Percentiles rank a stretch among this genome's conserved stretches.
Conservation (phyloP, 768 basidiomycete genomes). For the Porpolomopsis calyptriformis region DNA sequence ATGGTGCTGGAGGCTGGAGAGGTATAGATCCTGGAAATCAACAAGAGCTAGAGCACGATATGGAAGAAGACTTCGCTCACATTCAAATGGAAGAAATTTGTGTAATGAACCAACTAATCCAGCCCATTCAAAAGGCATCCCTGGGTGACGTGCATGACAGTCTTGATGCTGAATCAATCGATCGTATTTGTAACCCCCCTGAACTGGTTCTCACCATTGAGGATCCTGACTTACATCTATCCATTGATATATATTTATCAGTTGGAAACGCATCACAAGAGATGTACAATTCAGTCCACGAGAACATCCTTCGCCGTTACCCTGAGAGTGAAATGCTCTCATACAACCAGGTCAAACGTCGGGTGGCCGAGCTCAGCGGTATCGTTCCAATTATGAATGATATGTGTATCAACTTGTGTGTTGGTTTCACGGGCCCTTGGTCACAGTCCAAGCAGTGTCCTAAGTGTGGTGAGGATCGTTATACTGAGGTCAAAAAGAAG, state of each 20-base stretch:
- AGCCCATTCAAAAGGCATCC: conserved; percentile 8
- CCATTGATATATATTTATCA: conserved; percentile 23
- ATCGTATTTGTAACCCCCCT: conserved; percentile 12
- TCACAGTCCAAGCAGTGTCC: conserved; percentile 11
- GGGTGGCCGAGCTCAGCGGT: conserved; percentile 21
- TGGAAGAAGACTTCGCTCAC: background rate
- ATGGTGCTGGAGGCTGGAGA: background rate
- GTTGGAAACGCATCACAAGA: conserved; percentile 21
- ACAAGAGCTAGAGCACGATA: background rate
- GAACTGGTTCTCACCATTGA: conserved; percentile 2
- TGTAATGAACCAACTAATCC: conserved; percentile 9
- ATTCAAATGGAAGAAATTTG: conserved; percentile 5
- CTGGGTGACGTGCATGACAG: conserved; percentile 10
- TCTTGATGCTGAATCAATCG: conserved; percentile 6
- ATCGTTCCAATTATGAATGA: conserved; percentile 24
- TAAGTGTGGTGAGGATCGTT: conserved; percentile 17
- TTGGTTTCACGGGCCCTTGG: conserved; percentile 19
- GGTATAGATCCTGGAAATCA: conserved; percentile 3
- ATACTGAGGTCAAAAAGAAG: conserved; percentile 11
- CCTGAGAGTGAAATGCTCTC: conserved; percentile 20
- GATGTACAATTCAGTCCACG: conserved; percentile 18
- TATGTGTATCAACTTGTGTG: conserved; percentile 29
- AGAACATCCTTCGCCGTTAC: conserved; percentile 13
- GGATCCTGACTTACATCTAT: conserved; percentile 20
- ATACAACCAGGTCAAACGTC: conserved; percentile 18